A percentile compares a stretch with the other conserved stretches of the same genome.
These are phyloP conservation scores for Epichloe elymi DNA, from an alignment of 2,329 filamentous ascomycete species.

Conservation along the genomic window DNA sequence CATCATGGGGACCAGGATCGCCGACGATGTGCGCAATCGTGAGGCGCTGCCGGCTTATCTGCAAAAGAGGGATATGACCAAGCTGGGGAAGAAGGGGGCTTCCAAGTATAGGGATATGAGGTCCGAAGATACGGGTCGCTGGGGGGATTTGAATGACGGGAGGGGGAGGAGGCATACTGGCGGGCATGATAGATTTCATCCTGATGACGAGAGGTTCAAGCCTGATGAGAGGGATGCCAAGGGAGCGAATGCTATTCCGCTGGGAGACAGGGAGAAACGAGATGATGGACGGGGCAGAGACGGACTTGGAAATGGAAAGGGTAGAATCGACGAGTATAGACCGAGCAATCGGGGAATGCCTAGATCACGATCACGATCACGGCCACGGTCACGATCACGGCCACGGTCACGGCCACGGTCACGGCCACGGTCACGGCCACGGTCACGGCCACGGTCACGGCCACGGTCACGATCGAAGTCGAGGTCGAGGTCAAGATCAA, in stretches of 20 bases:
- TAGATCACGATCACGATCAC: constrained; percentile 24
- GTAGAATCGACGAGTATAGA: not conserved
- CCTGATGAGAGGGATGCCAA: constrained; percentile 33
- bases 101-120: constrained; percentile 83
- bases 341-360: not conserved
- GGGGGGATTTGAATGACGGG: constrained; percentile 52
- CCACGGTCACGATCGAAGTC: constrained; percentile 15
- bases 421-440: constrained; percentile 23
- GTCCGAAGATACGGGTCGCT: constrained; percentile 79
- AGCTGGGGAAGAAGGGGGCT: constrained; percentile 80
- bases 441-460: constrained; percentile 25
- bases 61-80: constrained; percentile 87
- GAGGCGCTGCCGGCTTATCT: constrained; percentile 81
- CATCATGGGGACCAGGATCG: constrained; percentile 72
- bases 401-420: constrained; percentile 23
- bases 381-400: constrained; percentile 8
- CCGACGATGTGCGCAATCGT: constrained; percentile 71
- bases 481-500: constrained; percentile 10
- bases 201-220: constrained; percentile 41
- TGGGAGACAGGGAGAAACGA: constrained; percentile 35
- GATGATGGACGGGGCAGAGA: constrained; percentile 7
- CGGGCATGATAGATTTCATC: constrained; percentile 53
- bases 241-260: constrained; percentile 54
- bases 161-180: constrained; percentile 19
- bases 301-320: not conserved